A percentile compares a stretch with the other conserved stretches of the same genome.
Evolutionary conservation across 2,329 filamentous ascomycete species (phyloP).

Genomic region (Alternaria dauci): DNA sequence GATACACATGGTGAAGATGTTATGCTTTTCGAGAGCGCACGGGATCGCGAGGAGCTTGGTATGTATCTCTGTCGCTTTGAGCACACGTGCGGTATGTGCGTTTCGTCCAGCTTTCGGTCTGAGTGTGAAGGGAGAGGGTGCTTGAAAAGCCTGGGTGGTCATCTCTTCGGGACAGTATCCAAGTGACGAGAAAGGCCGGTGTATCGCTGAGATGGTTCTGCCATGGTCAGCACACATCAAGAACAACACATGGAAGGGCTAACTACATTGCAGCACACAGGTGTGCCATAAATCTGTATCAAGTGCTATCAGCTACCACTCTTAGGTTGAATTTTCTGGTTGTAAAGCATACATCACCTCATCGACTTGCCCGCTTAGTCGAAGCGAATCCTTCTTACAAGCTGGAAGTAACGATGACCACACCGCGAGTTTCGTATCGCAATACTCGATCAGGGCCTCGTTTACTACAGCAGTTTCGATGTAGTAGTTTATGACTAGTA

Average conservation of each 20-base stretch:
- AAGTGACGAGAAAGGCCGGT: constrained; percentile 55
- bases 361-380: constrained; percentile 74
- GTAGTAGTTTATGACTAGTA: constrained; percentile 59
- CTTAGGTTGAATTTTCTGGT: not conserved
- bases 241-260: not conserved
- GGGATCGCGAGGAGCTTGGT: constrained; percentile 78
- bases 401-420: constrained; percentile 81
- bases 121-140: constrained; percentile 60
- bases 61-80: constrained; percentile 79
- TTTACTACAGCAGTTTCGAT: constrained; percentile 29
- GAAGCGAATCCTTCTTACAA: constrained; percentile 73
- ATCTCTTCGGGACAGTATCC: constrained; percentile 42
- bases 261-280: constrained; percentile 69
- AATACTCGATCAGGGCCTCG: constrained; percentile 70
- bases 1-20: constrained; percentile 41
- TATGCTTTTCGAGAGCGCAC: constrained; percentile 75
- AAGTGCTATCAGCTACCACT: not conserved
- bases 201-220: constrained; percentile 41
- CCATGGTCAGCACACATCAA: constrained; percentile 2
- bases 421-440: constrained; percentile 70
- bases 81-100: constrained; percentile 77
- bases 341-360: constrained; percentile 70
- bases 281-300: constrained; percentile 73
- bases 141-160: constrained; percentile 65
- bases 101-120: constrained; percentile 53